A percentile compares a stretch with the other conserved stretches of the same genome.
phyloP scores from a whole-genome alignment of 805 yeast genomes.

The Candida xyloterini region DNA sequence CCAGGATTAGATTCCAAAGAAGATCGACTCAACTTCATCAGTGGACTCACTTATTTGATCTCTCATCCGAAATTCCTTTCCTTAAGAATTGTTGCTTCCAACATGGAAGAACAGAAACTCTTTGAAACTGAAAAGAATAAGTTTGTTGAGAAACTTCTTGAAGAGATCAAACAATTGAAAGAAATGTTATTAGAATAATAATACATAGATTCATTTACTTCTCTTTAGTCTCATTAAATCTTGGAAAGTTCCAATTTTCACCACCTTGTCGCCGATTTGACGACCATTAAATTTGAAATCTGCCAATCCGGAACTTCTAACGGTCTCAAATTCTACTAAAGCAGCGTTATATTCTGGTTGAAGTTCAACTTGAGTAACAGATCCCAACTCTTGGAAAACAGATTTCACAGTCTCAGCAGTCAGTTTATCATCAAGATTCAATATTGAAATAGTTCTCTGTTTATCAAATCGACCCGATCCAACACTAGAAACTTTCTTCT shows the following conservation, averaged over 20 bases:
- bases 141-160: slow-evolving; percentile 45
- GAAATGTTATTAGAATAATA: slow-evolving; percentile 35
- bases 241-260: slow-evolving; percentile 33
- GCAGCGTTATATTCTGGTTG: slow-evolving; percentile 48
- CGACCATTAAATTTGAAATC: slow-evolving; percentile 41
- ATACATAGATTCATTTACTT: background rate
- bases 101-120: slow-evolving; percentile 60
- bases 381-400: slow-evolving; percentile 34
- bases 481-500: slow-evolving; percentile 5
- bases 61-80: slow-evolving; percentile 85
- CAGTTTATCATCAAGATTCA: slow-evolving; percentile 36
- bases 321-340: slow-evolving; percentile 43
- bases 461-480: slow-evolving; percentile 6
- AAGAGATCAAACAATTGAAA: slow-evolving; percentile 52
- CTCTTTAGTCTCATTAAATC: slow-evolving; percentile 26
- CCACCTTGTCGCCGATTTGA: slow-evolving; percentile 32
- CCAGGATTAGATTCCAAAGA: slow-evolving; percentile 62
- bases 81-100: slow-evolving; percentile 61
- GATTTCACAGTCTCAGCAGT: slow-evolving; percentile 34
- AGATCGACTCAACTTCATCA: slow-evolving; percentile 57
- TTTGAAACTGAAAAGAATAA: slow-evolving; percentile 43
- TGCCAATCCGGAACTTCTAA: slow-evolving; percentile 50
- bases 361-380: slow-evolving; percentile 41
- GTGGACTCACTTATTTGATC: slow-evolving; percentile 64
- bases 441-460: slow-evolving; percentile 23